A percentile compares a stretch with the other conserved stretches of the same genome.
Conservation (phyloP, 106 monocot species). For the Acorus gramineus region DNA sequence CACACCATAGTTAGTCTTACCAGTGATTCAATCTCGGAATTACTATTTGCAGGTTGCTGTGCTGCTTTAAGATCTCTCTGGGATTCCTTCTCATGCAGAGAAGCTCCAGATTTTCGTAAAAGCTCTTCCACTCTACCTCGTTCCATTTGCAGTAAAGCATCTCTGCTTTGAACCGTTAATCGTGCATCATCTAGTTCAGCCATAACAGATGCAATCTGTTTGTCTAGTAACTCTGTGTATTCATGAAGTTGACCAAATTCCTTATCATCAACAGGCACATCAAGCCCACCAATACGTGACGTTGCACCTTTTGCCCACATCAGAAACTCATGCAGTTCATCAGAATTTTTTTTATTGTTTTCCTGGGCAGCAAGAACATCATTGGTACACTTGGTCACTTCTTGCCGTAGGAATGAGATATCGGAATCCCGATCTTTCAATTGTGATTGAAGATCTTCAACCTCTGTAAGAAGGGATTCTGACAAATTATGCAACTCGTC, state of each 20-base stretch:
- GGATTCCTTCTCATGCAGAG: slow-evolving; percentile 33
- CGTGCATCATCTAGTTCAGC: slow-evolving; percentile 56
- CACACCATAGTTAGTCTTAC: slow-evolving; percentile 19
- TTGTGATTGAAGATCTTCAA: slow-evolving; percentile 84
- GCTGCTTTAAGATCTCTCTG: slow-evolving; percentile 23
- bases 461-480: slow-evolving; percentile 72
- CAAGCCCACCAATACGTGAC: slow-evolving; percentile 38
- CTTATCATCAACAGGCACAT: slow-evolving; percentile 25
- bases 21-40: slow-evolving; percentile 64
- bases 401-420: slow-evolving; percentile 89
- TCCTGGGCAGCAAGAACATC: slow-evolving; percentile 70
- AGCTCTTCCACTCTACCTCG: slow-evolving; percentile 47
- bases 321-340: slow-evolving; percentile 37
- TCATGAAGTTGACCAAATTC: slow-evolving; percentile 29
- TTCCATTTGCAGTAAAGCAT: slow-evolving; percentile 67
- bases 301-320: slow-evolving; percentile 34
- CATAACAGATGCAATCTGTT: slow-evolving; percentile 33
- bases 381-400: slow-evolving; percentile 73
- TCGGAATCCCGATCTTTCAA: slow-evolving; percentile 69
- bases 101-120: slow-evolving; percentile 31
- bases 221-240: slow-evolving; percentile 37
- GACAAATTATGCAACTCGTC: slow-evolving; percentile 92
- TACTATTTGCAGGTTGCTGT: slow-evolving; percentile 24
- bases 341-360: slow-evolving; percentile 45
- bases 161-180: slow-evolving; percentile 44